Evolutionary conservation across 2,329 filamentous ascomycete species (phyloP).

Genomic region (Nannizziopsis barbatae): DNA sequence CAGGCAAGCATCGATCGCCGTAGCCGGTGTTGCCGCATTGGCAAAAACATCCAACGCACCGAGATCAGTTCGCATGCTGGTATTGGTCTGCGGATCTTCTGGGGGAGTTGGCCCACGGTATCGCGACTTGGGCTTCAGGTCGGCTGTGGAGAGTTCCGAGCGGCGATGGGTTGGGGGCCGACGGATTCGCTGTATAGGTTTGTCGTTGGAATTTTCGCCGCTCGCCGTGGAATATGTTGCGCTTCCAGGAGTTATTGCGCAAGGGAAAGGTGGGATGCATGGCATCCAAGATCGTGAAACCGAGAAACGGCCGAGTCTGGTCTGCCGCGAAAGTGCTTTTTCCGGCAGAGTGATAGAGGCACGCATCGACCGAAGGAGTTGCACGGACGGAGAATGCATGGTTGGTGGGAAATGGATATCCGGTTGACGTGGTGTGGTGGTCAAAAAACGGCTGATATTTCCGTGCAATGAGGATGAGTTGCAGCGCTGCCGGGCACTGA

Average conservation of each 20-base stretch:
- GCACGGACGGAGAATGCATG: constrained; percentile 33
- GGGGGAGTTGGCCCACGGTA: constrained; percentile 51
- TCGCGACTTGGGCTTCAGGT: constrained; percentile 32
- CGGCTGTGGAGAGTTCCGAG: constrained; percentile 10
- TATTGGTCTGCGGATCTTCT: constrained; percentile 49
- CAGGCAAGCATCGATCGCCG: constrained; percentile 71
- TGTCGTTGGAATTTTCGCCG: not conserved
- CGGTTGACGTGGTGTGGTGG: too few relatives aligned
- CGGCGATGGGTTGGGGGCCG: constrained; percentile 10
- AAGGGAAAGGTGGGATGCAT: not conserved
- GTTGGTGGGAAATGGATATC: not conserved
- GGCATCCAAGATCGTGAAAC: not conserved
- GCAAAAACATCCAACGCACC: constrained; percentile 65
- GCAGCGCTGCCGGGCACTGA: too few relatives aligned
- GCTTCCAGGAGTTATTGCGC: constrained; percentile 20
- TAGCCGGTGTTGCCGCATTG: constrained; percentile 63
- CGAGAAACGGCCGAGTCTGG: constrained; percentile 21
- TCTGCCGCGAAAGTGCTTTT: not conserved
- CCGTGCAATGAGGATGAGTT: too few relatives aligned
- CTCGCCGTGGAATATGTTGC: constrained; percentile 19
- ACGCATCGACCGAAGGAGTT: constrained; percentile 35
- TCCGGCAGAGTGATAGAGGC: constrained; percentile 13
- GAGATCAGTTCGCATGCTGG: constrained; percentile 45
- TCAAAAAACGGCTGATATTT: too few relatives aligned
- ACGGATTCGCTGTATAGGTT: not conserved